Conservation (phyloP, 306 rosid species). For the Vicia faba region DNA sequence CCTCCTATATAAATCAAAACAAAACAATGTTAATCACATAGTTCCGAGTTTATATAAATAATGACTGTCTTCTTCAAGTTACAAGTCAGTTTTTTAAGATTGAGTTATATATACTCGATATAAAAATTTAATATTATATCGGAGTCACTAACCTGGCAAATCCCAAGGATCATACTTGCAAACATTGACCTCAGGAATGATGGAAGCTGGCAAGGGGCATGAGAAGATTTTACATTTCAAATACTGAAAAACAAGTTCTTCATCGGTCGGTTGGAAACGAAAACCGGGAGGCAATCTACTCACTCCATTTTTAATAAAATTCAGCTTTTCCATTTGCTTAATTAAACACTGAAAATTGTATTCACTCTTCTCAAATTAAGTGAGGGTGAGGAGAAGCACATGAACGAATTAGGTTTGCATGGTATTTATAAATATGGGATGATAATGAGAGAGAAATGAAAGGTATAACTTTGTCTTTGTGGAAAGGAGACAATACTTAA, state of each 20-base stretch:
- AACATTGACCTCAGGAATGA: slow-evolving; percentile 77
- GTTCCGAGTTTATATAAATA: no score
- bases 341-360: not conserved
- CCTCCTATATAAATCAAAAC: slow-evolving; percentile 42
- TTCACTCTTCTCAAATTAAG: not conserved
- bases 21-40: not conserved
- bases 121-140: not conserved
- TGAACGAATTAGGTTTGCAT: not conserved
- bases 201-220: slow-evolving; percentile 74
- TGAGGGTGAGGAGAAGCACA: slow-evolving; percentile 1
- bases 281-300: slow-evolving; percentile 91
- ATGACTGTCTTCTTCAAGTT: not conserved
- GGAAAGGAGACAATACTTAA: slow-evolving; percentile 39
- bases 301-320: slow-evolving; percentile 58
- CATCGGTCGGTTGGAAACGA: slow-evolving; percentile 94
- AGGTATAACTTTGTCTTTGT: slow-evolving; percentile 28
- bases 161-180: slow-evolving; percentile 88
- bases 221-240: slow-evolving; percentile 73
- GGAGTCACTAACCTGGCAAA: slow-evolving; percentile 55
- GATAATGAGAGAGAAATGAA: slow-evolving; percentile 26
- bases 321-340: slow-evolving; percentile 52
- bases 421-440: slow-evolving; percentile 33
- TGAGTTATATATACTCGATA: not conserved
- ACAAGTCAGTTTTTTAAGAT: not conserved
- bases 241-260: slow-evolving; percentile 84